These are phyloP conservation scores for Fraxinus excelsior DNA, from an alignment of 257 asterid species.

Conservation along the genomic window DNA sequence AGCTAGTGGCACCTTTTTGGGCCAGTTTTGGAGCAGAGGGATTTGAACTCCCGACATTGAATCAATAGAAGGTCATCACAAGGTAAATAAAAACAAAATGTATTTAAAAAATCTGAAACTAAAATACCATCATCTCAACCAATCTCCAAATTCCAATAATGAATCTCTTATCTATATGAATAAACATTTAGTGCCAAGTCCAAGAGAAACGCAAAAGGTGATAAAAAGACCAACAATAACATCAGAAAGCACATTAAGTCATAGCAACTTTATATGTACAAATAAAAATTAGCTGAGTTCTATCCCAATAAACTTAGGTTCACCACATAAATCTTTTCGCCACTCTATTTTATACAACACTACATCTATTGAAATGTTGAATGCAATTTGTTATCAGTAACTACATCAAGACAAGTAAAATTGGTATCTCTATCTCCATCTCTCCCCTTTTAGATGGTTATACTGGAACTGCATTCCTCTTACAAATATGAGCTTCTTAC, in stretches of 20 bases:
- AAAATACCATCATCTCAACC: background rate
- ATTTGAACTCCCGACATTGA: background rate
- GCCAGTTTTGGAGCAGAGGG: background rate
- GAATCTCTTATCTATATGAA: background rate
- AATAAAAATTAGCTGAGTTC: background rate
- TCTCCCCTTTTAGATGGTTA: background rate
- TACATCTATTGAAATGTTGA: background rate
- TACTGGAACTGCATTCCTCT: background rate
- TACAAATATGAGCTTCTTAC: background rate
- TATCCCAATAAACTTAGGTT: background rate
- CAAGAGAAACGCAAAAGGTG: too few relatives aligned
- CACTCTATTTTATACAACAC: background rate
- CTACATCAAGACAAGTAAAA: background rate
- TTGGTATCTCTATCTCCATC: background rate
- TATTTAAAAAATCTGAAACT: background rate
- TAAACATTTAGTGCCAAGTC: background rate
- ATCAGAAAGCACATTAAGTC: slow-evolving; percentile 1
- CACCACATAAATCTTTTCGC: background rate
- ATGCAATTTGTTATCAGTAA: background rate
- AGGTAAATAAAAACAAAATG: too few relatives aligned
- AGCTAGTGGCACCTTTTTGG: background rate
- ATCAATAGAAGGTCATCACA: too few relatives aligned
- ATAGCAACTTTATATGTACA: background rate
- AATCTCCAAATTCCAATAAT: background rate
- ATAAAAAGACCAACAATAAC: background rate